Conservation (phyloP, 192 early-diverging fungal genomes). For the Podila verticillata region DNA sequence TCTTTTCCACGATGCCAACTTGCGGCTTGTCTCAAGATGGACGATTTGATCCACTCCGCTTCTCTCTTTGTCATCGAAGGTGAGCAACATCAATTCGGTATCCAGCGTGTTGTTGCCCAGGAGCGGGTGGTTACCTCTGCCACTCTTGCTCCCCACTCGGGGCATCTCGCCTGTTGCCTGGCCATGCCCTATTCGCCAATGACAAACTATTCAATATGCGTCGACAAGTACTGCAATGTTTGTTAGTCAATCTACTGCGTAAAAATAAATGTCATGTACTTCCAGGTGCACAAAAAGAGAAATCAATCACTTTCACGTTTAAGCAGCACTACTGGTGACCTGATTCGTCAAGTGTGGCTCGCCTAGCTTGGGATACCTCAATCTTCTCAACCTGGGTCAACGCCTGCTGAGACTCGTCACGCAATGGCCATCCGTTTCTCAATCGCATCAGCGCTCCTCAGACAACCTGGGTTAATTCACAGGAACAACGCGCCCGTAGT, state of each 20-base stretch:
- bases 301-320: no score
- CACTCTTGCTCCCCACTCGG: conserved; percentile 53
- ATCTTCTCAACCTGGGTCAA: conserved; percentile 33
- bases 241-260: no score
- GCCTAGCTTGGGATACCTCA: conserved; percentile 40
- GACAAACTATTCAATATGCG: conserved; percentile 26
- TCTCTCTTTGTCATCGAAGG: background rate
- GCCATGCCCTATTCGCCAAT: conserved; percentile 56
- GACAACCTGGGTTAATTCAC: no score
- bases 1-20: background rate
- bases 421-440: conserved; percentile 27
- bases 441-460: conserved; percentile 4
- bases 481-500: no score
- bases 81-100: conserved; percentile 9
- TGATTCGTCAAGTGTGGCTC: conserved; percentile 6
- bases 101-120: conserved; percentile 9
- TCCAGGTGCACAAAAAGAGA: no score
- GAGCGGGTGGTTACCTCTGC: conserved; percentile 42
- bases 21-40: background rate
- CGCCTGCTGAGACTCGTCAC: conserved; percentile 2
- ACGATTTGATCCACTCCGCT: no score
- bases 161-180: conserved; percentile 40
- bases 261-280: background rate
- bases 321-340: conserved; percentile 66
- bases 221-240: no score